phyloP scores from a whole-genome alignment of 106 monocot species.

The Phalaenopsis aphrodite region DNA sequence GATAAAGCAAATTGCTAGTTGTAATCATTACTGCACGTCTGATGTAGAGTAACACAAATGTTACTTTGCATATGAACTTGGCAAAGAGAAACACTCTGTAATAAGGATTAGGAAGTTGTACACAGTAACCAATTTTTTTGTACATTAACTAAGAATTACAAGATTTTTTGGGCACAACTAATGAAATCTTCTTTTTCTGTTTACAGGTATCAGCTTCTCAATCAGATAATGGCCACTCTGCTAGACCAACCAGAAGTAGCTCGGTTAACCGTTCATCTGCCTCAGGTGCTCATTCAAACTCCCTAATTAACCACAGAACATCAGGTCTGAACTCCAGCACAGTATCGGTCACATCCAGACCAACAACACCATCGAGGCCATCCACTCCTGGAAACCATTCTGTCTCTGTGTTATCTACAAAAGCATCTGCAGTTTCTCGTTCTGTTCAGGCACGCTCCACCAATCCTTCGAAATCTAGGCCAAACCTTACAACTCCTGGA shows the following conservation, averaged over 20 bases:
- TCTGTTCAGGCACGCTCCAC: constrained; percentile 34
- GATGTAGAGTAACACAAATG: neutral
- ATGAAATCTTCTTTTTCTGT: neutral
- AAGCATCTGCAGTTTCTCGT: constrained; percentile 20
- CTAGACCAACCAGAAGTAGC: constrained; percentile 47
- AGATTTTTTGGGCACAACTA: neutral
- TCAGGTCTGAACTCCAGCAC: constrained; percentile 57
- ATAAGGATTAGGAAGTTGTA: too few relatives aligned
- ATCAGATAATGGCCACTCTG: constrained; percentile 30
- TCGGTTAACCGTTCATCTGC: constrained; percentile 50
- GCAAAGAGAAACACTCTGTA: neutral
- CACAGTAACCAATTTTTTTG: neutral
- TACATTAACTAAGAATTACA: neutral
- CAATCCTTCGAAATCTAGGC: constrained; percentile 46
- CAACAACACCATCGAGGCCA: constrained; percentile 59
- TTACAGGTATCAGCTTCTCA: constrained; percentile 42
- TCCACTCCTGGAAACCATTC: constrained; percentile 29
- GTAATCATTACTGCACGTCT: neutral
- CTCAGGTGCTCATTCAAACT: constrained; percentile 19
- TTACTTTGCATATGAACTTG: neutral
- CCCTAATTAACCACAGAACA: constrained; percentile 27
- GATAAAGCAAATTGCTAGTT: neutral
- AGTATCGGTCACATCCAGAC: constrained; percentile 56
- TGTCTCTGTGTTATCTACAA: constrained; percentile 10
- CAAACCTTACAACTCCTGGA: constrained; percentile 20